These are phyloP conservation scores for Zygotorulaspora florentina DNA, from an alignment of 805 yeast species.

Conservation along the genomic window DNA sequence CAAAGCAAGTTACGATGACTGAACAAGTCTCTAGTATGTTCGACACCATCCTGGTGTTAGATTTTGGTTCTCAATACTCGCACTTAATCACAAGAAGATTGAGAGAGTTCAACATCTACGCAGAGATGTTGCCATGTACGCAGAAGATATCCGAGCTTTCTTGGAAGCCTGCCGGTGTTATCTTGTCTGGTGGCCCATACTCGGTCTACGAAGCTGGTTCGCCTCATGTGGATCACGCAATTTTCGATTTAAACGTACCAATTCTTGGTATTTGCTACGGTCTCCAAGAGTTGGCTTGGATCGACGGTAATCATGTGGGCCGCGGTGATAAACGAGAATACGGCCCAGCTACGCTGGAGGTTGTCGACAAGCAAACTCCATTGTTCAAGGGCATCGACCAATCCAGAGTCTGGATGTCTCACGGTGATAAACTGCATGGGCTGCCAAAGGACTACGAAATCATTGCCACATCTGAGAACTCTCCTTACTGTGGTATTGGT, in stretches of 20 bases:
- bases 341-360: constrained; percentile 89
- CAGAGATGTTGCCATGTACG: constrained; percentile 99
- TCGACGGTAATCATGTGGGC: constrained; percentile 83
- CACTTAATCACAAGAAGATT: constrained; percentile 95
- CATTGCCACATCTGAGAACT: constrained; percentile 88
- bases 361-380: constrained; percentile 60
- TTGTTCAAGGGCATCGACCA: constrained; percentile 86
- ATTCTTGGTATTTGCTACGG: constrained; percentile 98
- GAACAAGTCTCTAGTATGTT: constrained; percentile 78
- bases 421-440: constrained; percentile 91
- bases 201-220: constrained; percentile 93
- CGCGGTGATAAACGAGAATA: constrained; percentile 97
- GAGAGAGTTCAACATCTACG: constrained; percentile 96
- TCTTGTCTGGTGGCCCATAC: constrained; percentile 96
- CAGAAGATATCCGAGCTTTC: constrained; percentile 88
- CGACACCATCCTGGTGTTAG: constrained; percentile 95
- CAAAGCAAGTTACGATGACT: constrained; percentile 12
- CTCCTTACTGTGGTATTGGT: constrained; percentile 92
- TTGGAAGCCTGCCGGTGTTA: constrained; percentile 96
- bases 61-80: constrained; percentile 97
- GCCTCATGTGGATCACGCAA: constrained; percentile 94
- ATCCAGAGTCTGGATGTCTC: constrained; percentile 99
- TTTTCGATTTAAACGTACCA: constrained; percentile 88
- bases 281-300: constrained; percentile 99
- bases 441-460: constrained; percentile 85